Conservation (phyloP, 495 filamentous ascomycete species). For the Sabuloglossum arenarium region DNA sequence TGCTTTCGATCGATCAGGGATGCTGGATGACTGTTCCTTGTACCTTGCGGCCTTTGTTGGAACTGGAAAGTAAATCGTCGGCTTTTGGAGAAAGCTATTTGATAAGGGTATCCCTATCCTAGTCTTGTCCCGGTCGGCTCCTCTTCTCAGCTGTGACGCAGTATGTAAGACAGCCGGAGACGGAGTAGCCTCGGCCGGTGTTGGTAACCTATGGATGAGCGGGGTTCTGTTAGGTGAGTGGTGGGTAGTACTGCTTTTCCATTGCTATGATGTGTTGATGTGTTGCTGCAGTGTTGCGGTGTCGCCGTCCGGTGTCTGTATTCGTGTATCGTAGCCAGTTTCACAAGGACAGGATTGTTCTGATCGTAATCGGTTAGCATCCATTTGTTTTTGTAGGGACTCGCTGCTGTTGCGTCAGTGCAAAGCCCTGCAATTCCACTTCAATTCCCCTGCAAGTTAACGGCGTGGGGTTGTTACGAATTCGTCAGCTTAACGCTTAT, state of each 20-base stretch:
- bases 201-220: neutral
- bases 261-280: too few species aligned
- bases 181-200: neutral
- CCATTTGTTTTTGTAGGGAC: too few species aligned
- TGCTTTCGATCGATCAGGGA: neutral
- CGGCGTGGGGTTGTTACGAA: neutral
- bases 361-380: neutral
- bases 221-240: too few species aligned
- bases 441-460: neutral
- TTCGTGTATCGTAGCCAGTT: too few species aligned
- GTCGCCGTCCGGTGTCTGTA: neutral
- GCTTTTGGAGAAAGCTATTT: too few species aligned
- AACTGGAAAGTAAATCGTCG: neutral
- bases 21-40: too few species aligned
- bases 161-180: neutral
- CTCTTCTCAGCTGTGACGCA: neutral
- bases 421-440: too few species aligned
- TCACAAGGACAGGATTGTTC: neutral
- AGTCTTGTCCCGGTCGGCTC: too few species aligned
- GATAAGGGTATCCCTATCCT: neutral
- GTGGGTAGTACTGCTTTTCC: too few species aligned
- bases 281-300: neutral
- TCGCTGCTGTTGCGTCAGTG: too few species aligned
- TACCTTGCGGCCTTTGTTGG: neutral
- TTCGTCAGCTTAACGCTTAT: neutral